phyloP scores from a whole-genome alignment of 768 basidiomycete genomes.

The Mycena amicta region DNA sequence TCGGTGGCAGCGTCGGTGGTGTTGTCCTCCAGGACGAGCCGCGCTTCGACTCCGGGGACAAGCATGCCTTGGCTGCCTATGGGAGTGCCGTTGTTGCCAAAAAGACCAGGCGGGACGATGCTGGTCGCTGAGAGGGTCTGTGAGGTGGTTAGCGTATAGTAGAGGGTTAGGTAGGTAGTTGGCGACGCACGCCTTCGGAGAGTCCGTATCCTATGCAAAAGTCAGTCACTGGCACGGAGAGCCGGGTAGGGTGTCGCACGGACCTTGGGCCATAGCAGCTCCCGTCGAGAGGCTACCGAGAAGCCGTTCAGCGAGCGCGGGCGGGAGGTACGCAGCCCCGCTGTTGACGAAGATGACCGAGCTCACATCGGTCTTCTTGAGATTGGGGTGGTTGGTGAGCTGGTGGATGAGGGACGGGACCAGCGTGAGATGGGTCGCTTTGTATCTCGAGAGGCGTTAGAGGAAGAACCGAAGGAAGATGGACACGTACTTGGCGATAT shows the following conservation, averaged over 20 bases:
- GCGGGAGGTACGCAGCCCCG: slow-evolving; percentile 73
- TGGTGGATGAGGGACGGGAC: slow-evolving; percentile 71
- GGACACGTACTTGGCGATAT: slow-evolving; percentile 57
- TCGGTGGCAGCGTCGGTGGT: slow-evolving; percentile 45
- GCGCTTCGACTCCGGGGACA: slow-evolving; percentile 63
- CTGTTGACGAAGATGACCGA: slow-evolving; percentile 45
- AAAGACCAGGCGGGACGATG: background rate
- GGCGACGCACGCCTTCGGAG: slow-evolving; percentile 60
- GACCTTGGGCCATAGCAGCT: slow-evolving; percentile 34
- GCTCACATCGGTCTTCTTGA: slow-evolving; percentile 54
- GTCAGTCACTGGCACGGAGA: no score
- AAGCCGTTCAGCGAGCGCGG: slow-evolving; percentile 37
- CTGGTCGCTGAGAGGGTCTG: slow-evolving; percentile 50
- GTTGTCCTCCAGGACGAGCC: slow-evolving; percentile 63
- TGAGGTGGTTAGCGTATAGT: background rate
- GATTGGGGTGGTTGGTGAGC: slow-evolving; percentile 57
- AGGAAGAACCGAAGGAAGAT: background rate
- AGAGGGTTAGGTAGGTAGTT: background rate
- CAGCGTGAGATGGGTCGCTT: slow-evolving; percentile 48
- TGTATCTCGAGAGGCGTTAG: slow-evolving; percentile 45
- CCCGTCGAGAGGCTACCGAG: slow-evolving; percentile 38
- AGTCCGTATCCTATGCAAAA: slow-evolving; percentile 62
- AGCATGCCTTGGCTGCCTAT: slow-evolving; percentile 47
- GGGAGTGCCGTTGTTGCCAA: background rate
- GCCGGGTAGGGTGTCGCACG: no score